Conservation (phyloP, 176 grass and related monocot genomes). For the Ananas comosus region DNA sequence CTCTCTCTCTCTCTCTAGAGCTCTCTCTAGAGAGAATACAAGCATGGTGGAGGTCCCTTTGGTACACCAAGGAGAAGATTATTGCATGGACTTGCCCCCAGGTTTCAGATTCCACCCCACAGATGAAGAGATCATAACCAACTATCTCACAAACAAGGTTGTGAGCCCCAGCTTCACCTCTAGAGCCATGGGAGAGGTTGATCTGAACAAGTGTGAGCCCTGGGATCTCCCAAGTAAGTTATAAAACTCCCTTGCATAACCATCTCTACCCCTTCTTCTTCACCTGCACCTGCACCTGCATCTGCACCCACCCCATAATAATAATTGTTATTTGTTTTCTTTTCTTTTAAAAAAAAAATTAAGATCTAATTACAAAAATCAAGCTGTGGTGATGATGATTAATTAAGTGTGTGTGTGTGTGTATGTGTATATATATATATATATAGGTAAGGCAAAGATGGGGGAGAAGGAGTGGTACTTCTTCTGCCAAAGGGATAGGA, state of each 20-base stretch:
- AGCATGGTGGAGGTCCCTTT: constrained; percentile 1
- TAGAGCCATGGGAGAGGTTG: constrained; percentile 18
- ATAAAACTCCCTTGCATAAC: background rate
- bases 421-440: too few species aligned
- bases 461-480: constrained; percentile 71
- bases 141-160: constrained; percentile 39
- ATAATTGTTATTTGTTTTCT: background rate
- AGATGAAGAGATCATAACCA: constrained; percentile 37
- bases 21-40: background rate
- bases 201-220: constrained; percentile 9
- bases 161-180: constrained; percentile 32
- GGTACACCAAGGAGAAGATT: constrained; percentile 4
- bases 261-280: background rate
- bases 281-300: background rate
- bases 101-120: constrained; percentile 58
- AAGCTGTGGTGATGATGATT: too few species aligned
- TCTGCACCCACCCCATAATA: too few species aligned
- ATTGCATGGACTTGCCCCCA: constrained; percentile 33
- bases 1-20: background rate
- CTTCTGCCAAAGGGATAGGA: constrained; percentile 51
- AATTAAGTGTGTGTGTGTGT: too few species aligned
- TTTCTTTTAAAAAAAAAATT: background rate
- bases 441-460: constrained; percentile 61
- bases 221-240: constrained; percentile 10
- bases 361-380: background rate